Evolutionary conservation across 192 early-diverging fungal species (phyloP), one percentile per base, ranked within the genome.

Genomic region (Entomortierella parvispora): DNA sequence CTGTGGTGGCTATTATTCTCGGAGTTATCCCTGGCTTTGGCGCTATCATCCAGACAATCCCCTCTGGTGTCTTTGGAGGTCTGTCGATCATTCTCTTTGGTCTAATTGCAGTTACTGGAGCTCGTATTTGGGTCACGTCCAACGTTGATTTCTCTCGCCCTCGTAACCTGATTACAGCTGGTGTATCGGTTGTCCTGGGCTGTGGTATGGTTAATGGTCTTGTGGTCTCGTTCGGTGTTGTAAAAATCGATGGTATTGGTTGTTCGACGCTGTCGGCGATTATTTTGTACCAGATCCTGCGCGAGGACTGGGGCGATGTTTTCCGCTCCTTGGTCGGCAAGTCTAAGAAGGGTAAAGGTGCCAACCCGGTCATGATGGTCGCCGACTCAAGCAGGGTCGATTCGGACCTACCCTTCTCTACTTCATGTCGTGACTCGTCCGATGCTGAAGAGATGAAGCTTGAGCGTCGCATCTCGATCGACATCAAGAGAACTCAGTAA

Each of bases 1-100:
- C 86, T 32, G 9, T 74, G 15, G 76, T 89, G 58, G 82, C 87
- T 14, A 83, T 89, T 61, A 55, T 89, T 20, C 52, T 89, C 43
- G 82, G 79, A 23, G 86, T 89, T 42, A 80, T 87, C 46, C 87
- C 86, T 26, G 89, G 85, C 51, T 86, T 89, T 54, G 85, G 81
- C 23, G 87, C 87, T 31, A 60, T 85, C 20, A 71, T 88, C 42
- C 66, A 76, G 33, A 74, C 87, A 1, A 89, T 88, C 28, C 87
- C 87, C 10, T 51, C 60, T 2, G 86, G 86, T 50, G 84, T 88
- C 12, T 81, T 88, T 71, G 87, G 87, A 40, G 87, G 87, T 22
- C 48, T 88, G 25, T 71, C 69, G 3, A 84, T 88, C 33, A 68
- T 88, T 46, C 61, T 88, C 26, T 88, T 86, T 60, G 84, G 86